Base-by-base conservation (phyloP, 768 basidiomycete genomes). In the Boletus rex-veris region DNA sequence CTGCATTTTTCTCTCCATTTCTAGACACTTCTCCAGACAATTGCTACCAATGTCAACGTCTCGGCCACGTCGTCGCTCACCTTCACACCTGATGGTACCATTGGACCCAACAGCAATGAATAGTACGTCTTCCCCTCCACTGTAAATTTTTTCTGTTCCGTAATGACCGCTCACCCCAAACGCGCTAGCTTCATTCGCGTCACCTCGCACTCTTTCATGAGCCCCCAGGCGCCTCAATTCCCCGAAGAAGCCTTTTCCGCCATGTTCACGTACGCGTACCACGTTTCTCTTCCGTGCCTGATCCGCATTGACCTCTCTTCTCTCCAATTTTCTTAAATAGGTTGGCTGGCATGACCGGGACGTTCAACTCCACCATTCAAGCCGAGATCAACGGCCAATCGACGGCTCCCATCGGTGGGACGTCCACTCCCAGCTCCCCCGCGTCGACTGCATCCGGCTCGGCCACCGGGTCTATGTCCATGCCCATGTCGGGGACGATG, bases 221-320 rank as follows among this genome's bases (percentile, higher is more conserved):
- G 87, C 65, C 44, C 82, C 28, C 63, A 64, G 3, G 66, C 78
- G 51, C 71, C 85, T 14, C 73, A 80, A 50, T 87, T 74, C 73
- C 79, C 78, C 4, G 80, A 78, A 42, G 73, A 86, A 58, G 83
- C 89, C 0, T 95, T 92, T 77, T 90, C 90, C 7, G 80, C 91
- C 58, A 81, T 80, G 62, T 93, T 91, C 76, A 74, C 74, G 90
- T 92, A 64, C 58, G 86, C 73, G 85, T 73, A 5, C n/a, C 3
- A n/a, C 15, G 9, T 5, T 5, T 12, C 8, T 30, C 5, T 16
- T 28, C 4, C 14, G 1, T 14, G 14, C 21, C 8, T 40, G 31
- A 38, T 41, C 21, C 19, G 15, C 10, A 5, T 37, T 50, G 15
- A 59, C 41, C 3, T 19, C 12, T 21, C 21, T 21, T 24, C 21